phyloP scores from a whole-genome alignment of 768 basidiomycete species.

The Hericium alpestre region DNA sequence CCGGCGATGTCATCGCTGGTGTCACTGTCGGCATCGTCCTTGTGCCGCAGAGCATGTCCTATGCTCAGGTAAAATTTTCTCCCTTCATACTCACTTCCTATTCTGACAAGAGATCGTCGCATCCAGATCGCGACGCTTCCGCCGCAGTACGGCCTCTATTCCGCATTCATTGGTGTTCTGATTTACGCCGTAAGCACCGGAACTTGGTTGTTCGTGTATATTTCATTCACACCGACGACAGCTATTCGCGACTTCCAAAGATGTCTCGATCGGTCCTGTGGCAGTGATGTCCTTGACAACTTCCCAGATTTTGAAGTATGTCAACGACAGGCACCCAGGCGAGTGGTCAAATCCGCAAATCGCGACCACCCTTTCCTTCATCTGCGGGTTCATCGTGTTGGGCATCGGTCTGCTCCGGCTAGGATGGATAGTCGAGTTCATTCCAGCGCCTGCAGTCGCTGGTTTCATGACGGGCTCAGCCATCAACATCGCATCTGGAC shows the following conservation, averaged over 20 bases:
- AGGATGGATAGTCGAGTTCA: constrained; percentile 95
- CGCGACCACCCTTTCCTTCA: constrained; percentile 73
- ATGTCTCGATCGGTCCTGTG: constrained; percentile 98
- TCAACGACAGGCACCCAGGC: constrained; percentile 43
- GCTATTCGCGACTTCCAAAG: constrained; percentile 96
- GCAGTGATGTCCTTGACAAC: constrained; percentile 94
- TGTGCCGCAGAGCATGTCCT: constrained; percentile 91
- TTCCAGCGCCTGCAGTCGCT: constrained; percentile 73
- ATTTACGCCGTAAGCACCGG: constrained; percentile 61
- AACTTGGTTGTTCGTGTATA: not conserved
- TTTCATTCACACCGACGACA: constrained; percentile 18
- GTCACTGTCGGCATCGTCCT: constrained; percentile 92
- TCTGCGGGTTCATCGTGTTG: constrained; percentile 86
- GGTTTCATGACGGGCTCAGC: constrained; percentile 99
- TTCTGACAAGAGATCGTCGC: not conserved
- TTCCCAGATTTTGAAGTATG: constrained; percentile 65
- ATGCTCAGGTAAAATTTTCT: constrained; percentile 45
- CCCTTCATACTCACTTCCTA: not conserved
- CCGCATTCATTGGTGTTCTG: constrained; percentile 81
- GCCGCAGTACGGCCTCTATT: constrained; percentile 86
- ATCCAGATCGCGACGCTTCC: constrained; percentile 72
- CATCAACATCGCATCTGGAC: constrained; percentile 78
- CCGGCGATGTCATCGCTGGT: constrained; percentile 82
- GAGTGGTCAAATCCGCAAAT: constrained; percentile 63
- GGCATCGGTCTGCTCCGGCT: constrained; percentile 81